Base-by-base conservation (phyloP, 2,329 filamentous ascomycete species). In the Epichloe sylvatica region DNA sequence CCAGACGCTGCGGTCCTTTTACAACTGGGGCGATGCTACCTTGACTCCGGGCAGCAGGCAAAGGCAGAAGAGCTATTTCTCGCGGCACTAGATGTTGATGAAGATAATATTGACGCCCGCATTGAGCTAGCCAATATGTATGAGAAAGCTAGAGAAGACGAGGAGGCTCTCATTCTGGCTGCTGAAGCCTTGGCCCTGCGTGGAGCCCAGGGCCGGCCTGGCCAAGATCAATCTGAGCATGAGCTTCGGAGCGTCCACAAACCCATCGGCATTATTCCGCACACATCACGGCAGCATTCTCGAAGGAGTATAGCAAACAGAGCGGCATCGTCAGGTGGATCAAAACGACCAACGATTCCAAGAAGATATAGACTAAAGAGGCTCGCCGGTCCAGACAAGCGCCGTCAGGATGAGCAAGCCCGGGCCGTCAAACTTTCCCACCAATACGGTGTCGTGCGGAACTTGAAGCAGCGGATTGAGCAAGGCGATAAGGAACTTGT, bases 91-190 rank as follows among this genome's bases (percentile, higher is more conserved):
- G 79, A 87, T 47, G 75, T 80, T 52, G 84, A 94, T 54, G 71
- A 81, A 42, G 72, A 79, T 39, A 81, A 84, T 51, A 80, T 91
- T 45, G 83, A 89, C 53, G 86, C 87, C 38, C 82, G 87, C 38
- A 80, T 86, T 33, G 80, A 87, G 57, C 72, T 96, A 9, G 87
- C 87, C 12, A 89, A 85, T 58, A 79, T 96, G 64, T 95, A 94
- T 60, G 87, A 94, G 62, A 80, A 76, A 54, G 76, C 77, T 42
- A 81, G 81, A 54, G 79, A 83, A 67, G 80, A 77, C 21, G 84
- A 89, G 58, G 80, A 87, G 59, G 89, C 89, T 1, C 78, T 89
- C 51, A 81, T 84, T 52, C 77, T 89, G 46, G 80, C 86, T 45
- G 84, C 83, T 35, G 84, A 94, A 62, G 81, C 86, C 8, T 76